Evolutionary conservation across 176 grass and related monocot species (phyloP), one percentile per base, ranked within the genome.

Genomic region (Triticum dicoccoides): DNA sequence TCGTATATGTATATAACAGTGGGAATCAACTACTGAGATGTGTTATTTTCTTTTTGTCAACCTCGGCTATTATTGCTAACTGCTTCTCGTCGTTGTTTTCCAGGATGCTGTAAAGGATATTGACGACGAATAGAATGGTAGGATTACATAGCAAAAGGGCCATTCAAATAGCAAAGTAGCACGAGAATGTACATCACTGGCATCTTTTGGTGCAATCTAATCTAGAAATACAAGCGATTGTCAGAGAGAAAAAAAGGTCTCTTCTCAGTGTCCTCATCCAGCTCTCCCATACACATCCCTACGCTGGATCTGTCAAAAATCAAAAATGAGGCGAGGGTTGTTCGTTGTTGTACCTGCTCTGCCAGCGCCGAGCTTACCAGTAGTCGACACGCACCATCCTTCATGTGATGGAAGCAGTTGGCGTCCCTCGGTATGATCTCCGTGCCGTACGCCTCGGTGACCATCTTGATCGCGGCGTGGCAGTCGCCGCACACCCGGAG

Each of bases 41-140:
- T 5, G 24, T 39, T 80, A 37, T 3, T 27, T 21, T 38, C 63
- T 44, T 8, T 30, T 21, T 9, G 29, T 64, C 41, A 41, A 51
- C 27, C 47, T 82, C 38, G 18, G 54, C 18, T 67, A 45, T 35
- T 30, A 9, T 64, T 75, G 21, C 42, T 69, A 34, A 81, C 37
- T 39, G 30, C 4, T 23, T 69, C 76, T 35, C 14, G 61, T 18
- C 24, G 68, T 38, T 83, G 17, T 54, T 86, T 73, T 89, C 77
- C 89, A 99, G 97, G 97, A 99, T 90, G 97, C 97, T 87, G 85
- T 99, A 82, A 99, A 99, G 87, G 97, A 96, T 61, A 94, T 99
- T 51, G 97, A 99, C 72, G 89, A 86, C 71, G 90, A 86, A 29
- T 86, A 85, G 85, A 87, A 81, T 82, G 64, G 45, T 82, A 87